phyloP scores from a whole-genome alignment of 148 eudicot genomes.

The Silene uniflora region DNA sequence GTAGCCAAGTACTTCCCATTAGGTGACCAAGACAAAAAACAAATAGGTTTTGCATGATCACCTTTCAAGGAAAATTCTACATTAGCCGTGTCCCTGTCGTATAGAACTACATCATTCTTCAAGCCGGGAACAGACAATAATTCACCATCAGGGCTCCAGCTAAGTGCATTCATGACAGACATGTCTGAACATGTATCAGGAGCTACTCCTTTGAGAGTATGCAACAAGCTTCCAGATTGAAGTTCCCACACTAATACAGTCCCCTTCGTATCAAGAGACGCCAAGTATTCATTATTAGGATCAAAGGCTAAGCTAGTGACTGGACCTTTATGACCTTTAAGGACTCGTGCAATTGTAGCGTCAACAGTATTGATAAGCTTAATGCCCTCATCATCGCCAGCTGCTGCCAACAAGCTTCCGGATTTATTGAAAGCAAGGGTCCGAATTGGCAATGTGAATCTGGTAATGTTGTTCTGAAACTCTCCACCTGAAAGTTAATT shows the following conservation, averaged over 20 bases:
- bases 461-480: constrained; percentile 87
- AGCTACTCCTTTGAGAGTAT: constrained; percentile 68
- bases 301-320: constrained; percentile 87
- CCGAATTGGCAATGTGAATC: constrained; percentile 93
- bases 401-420: constrained; percentile 94
- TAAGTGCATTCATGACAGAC: constrained; percentile 49
- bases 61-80: constrained; percentile 67
- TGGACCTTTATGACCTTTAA: constrained; percentile 87
- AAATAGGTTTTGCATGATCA: constrained; percentile 73
- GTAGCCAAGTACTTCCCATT: constrained; percentile 96
- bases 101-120: constrained; percentile 90
- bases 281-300: constrained; percentile 85
- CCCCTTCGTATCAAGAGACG: constrained; percentile 82
- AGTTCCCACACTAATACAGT: constrained; percentile 87
- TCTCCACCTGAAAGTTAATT: constrained; percentile 65
- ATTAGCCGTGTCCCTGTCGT: constrained; percentile 98
- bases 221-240: constrained; percentile 58
- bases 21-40: constrained; percentile 92
- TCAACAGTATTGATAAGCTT: constrained; percentile 92
- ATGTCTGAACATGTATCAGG: constrained; percentile 63
- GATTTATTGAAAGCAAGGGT: constrained; percentile 79
- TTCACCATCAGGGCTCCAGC: constrained; percentile 99
- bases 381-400: constrained; percentile 98
- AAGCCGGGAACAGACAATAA: constrained; percentile 72
- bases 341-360: constrained; percentile 90